Percentiles rank a stretch among this genome's conserved stretches.
Evolutionary conservation across 345 rosid species (phyloP).

Genomic region (Populus euphratica): DNA sequence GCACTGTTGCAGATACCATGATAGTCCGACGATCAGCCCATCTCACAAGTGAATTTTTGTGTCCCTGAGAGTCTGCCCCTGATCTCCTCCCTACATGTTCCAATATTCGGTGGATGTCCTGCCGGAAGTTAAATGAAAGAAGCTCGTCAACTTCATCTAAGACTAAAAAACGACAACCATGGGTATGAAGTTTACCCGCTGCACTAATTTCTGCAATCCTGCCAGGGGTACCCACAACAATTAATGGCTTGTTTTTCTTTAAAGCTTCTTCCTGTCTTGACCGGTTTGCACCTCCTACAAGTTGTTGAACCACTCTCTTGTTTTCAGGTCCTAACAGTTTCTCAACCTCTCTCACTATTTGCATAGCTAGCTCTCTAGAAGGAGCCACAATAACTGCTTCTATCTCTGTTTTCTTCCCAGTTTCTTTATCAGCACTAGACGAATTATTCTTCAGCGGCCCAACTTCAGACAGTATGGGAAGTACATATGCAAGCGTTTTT

Average conservation of each 20-base stretch:
- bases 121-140: slow-evolving; percentile 82
- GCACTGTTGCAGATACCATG: slow-evolving; percentile 91
- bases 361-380: slow-evolving; percentile 94
- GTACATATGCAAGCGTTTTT: slow-evolving; percentile 86
- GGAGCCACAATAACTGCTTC: slow-evolving; percentile 94
- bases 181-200: slow-evolving; percentile 89
- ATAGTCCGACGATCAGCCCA: slow-evolving; percentile 59
- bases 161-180: slow-evolving; percentile 75
- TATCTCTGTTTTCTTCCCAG: slow-evolving; percentile 51
- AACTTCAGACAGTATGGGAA: slow-evolving; percentile 72
- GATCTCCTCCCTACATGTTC: slow-evolving; percentile 83
- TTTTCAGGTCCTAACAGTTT: slow-evolving; percentile 74
- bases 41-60: slow-evolving; percentile 31
- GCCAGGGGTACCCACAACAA: slow-evolving; percentile 93
- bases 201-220: slow-evolving; percentile 91
- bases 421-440: slow-evolving; percentile 29
- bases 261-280: slow-evolving; percentile 96
- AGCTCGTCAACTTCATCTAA: slow-evolving; percentile 93
- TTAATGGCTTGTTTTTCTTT: slow-evolving; percentile 83
- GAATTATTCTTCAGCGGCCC: slow-evolving; percentile 58
- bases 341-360: slow-evolving; percentile 86
- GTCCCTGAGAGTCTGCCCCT: slow-evolving; percentile 37
- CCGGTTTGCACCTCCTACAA: slow-evolving; percentile 94
- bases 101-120: slow-evolving; percentile 80
- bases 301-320: slow-evolving; percentile 82